Percentiles rank a stretch among this genome's conserved stretches.
phyloP scores from a whole-genome alignment of 2,329 filamentous ascomycete genomes.

The Colletotrichum phormii region DNA sequence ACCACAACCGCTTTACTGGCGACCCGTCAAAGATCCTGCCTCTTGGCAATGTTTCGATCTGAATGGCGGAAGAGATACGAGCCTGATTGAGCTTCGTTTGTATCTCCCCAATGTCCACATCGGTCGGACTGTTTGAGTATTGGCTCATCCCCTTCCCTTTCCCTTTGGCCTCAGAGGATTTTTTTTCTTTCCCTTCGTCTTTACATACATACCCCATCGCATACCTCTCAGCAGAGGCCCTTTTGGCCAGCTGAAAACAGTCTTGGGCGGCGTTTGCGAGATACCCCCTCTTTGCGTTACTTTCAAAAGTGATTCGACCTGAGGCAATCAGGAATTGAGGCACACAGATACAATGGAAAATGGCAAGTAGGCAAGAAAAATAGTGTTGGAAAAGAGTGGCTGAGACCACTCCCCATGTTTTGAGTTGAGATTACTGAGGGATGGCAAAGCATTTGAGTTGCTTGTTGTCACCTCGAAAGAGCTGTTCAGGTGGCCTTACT shows the following conservation, averaged over 20 bases:
- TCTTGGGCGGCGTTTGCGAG: conserved; percentile 27
- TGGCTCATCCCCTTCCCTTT: conserved; percentile 1
- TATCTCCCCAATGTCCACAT: conserved; percentile 2
- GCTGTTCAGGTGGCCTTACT: not conserved
- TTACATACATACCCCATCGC: conserved; percentile 19
- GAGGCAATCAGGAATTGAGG: conserved; percentile 26
- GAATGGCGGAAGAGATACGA: conserved; percentile 32
- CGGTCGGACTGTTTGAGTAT: conserved; percentile 8
- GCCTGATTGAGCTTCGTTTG: not conserved
- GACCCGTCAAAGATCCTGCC: conserved; percentile 73
- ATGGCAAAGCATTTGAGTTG: not conserved
- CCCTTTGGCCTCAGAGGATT: conserved; percentile 20
- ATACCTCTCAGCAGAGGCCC: conserved; percentile 1
- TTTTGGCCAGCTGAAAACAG: conserved; percentile 10
- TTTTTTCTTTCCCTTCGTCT: conserved; percentile 31
- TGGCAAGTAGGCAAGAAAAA: conserved; percentile 33
- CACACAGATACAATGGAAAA: conserved; percentile 31
- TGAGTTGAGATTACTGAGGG: conserved; percentile 14
- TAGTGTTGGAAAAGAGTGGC: conserved; percentile 16
- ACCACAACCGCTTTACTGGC: conserved; percentile 72
- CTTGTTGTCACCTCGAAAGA: conserved; percentile 14
- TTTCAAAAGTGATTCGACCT: conserved; percentile 33
- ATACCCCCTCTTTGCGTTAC: conserved; percentile 37
- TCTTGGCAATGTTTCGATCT: conserved; percentile 61
- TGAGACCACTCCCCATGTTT: not conserved